A percentile compares a stretch with the other conserved stretches of the same genome.
Conservation (phyloP, 306 rosid genomes). For the Albizia julibrissin region DNA sequence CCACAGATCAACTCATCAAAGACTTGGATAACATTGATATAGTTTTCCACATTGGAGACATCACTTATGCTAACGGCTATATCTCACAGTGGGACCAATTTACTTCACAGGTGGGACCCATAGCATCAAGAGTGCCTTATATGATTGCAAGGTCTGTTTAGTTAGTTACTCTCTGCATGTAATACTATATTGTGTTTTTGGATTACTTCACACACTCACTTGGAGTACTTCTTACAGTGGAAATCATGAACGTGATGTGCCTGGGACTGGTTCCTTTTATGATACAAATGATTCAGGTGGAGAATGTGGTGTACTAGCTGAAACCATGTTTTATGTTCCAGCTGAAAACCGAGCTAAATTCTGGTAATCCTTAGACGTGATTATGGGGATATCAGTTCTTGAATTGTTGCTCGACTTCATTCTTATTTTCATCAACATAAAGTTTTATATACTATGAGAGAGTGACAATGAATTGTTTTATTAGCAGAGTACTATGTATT, state of each 20-base stretch:
- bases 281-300: conserved; percentile 80
- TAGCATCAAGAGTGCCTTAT: conserved; percentile 72
- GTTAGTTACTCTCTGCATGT: neutral
- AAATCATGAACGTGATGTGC: conserved; percentile 74
- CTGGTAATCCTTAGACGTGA: conserved; percentile 46
- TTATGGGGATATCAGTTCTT: neutral
- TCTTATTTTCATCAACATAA: no score
- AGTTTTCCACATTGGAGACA: conserved; percentile 81
- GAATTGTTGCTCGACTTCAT: no score
- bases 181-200: neutral
- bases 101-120: conserved; percentile 79
- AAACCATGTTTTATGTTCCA: conserved; percentile 77
- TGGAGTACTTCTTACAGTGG: conserved; percentile 45
- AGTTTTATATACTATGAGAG: neutral
- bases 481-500: neutral
- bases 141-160: conserved; percentile 77
- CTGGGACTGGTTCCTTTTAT: conserved; percentile 60
- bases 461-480: neutral
- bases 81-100: conserved; percentile 93
- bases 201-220: neutral
- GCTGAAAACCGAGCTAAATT: conserved; percentile 85
- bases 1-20: conserved; percentile 66
- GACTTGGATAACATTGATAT: conserved; percentile 68
- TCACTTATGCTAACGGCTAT: conserved; percentile 80
- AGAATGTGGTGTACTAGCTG: conserved; percentile 85